Evolutionary conservation across 164 flowering plant species (phyloP), one percentile per base, ranked within the genome.

Genomic region (Houttuynia cordata): DNA sequence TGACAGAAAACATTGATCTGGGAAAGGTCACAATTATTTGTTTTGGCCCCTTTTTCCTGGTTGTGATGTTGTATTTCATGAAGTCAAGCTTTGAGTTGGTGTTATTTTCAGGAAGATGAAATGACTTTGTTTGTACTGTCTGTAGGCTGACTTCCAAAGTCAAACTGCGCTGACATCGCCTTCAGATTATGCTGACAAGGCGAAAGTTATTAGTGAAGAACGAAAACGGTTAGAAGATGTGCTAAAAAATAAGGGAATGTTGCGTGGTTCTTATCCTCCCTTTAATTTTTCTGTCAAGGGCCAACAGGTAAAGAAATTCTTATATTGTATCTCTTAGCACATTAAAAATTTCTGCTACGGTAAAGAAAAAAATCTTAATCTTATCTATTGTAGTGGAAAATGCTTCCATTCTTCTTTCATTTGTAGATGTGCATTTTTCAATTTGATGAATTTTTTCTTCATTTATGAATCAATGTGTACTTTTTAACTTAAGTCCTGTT

Each of bases 251-350:
- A 93, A 80, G 76, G 94, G 89, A 72, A 58, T 80, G 71, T 71
- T 49, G 19, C 51, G 61, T 64, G 90, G 90, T 34, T 78, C 83
- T 67, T 85, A 73, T 72, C 98, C 98, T 34, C 80, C 76, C 30
- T 87, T 87, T 62, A 81, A 76, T 58, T 84, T 93, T 70, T 84
- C 83, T 62, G 76, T 81, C 20, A 90, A 84, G 77, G 97, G 96
- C 47, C 87, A 84, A 72, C 85, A 90, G 98, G 98, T 89, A 45
- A 14, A 17, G 49, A 0, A 45, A 2, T 45, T 45, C 17, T 45
- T 45, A 12, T 12, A 10, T 45, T 45, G 14, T 45, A 45, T 45
- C 49, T 12, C 2, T 10, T 12, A 45, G 49, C 12, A 14, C 1
- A 12, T 45, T 45, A 45, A 4, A 8, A 10, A 10, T 12, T 8